A percentile compares a stretch with the other conserved stretches of the same genome.
phyloP scores from a whole-genome alignment of 2,329 filamentous ascomycete species.

The Pyricularia grisea region DNA sequence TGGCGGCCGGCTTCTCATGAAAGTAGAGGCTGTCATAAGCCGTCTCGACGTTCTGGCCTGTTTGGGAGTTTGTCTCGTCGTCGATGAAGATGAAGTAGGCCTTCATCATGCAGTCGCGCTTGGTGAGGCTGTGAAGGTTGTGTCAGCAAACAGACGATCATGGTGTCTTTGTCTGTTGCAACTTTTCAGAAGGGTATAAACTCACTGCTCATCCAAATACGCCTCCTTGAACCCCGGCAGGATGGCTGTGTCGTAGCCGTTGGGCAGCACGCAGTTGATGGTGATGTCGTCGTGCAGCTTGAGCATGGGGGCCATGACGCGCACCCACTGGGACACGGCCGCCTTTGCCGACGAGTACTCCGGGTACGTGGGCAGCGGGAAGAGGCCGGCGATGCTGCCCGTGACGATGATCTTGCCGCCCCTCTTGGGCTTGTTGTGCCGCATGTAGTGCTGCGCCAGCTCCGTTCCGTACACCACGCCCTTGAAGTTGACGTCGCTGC shows the following conservation, averaged over 20 bases:
- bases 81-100: slow-evolving; percentile 36
- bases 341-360: slow-evolving; percentile 43
- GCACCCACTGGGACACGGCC: slow-evolving; percentile 31
- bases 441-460: slow-evolving; percentile 43
- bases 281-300: slow-evolving; percentile 35
- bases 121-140: not conserved
- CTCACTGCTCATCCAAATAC: not conserved
- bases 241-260: slow-evolving; percentile 33
- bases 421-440: slow-evolving; percentile 28
- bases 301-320: slow-evolving; percentile 26
- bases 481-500: slow-evolving; percentile 41
- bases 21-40: slow-evolving; percentile 7
- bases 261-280: slow-evolving; percentile 39
- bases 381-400: slow-evolving; percentile 30
- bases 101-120: slow-evolving; percentile 23
- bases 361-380: slow-evolving; percentile 32
- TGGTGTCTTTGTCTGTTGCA: too few species aligned
- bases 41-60: slow-evolving; percentile 9
- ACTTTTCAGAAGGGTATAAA: not conserved
- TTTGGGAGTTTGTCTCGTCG: slow-evolving; percentile 18
- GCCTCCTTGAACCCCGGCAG: slow-evolving; percentile 22
- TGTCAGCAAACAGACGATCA: slow-evolving; percentile 23
- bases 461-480: slow-evolving; percentile 38
- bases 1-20: slow-evolving; percentile 5
- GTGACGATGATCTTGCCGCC: slow-evolving; percentile 25